Conservation (phyloP, 768 basidiomycete species). For the Baorangia bicolor region DNA sequence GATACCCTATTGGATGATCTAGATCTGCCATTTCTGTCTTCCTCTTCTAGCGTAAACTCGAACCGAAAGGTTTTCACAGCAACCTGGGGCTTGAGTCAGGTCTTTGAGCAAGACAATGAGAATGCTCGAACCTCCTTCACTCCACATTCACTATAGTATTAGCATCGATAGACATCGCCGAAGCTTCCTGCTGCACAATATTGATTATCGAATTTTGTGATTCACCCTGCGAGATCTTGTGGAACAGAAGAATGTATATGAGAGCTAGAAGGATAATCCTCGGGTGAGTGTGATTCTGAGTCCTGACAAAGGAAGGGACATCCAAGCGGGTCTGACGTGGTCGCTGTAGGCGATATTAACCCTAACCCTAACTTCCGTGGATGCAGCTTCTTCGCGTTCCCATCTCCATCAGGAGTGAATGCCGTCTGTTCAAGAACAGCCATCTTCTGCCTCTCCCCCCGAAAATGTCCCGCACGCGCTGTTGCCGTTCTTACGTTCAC, state of each 20-base stretch:
- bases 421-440: constrained; percentile 24
- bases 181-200: constrained; percentile 5
- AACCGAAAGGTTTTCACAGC: constrained; percentile 13
- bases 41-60: background rate
- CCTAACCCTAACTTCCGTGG: constrained; percentile 13
- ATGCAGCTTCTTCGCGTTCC: too few relatives aligned
- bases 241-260: background rate
- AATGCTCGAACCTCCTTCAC: background rate
- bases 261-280: background rate
- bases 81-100: background rate
- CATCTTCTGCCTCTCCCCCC: constrained; percentile 9
- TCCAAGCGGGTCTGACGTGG: background rate
- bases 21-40: background rate
- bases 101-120: background rate
- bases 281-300: background rate
- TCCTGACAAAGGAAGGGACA: background rate
- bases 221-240: constrained; percentile 4
- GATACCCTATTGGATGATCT: constrained; percentile 1
- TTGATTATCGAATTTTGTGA: background rate
- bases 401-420: constrained; percentile 14
- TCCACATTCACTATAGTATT: background rate
- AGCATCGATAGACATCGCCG: constrained; percentile 5
- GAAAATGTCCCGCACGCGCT: constrained; percentile 56
- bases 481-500: constrained; percentile 76
- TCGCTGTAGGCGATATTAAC: background rate